Evolutionary conservation across 768 basidiomycete genomes (phyloP), one percentile per base, ranked within the genome.

Genomic region (Tricholoma matsutake): DNA sequence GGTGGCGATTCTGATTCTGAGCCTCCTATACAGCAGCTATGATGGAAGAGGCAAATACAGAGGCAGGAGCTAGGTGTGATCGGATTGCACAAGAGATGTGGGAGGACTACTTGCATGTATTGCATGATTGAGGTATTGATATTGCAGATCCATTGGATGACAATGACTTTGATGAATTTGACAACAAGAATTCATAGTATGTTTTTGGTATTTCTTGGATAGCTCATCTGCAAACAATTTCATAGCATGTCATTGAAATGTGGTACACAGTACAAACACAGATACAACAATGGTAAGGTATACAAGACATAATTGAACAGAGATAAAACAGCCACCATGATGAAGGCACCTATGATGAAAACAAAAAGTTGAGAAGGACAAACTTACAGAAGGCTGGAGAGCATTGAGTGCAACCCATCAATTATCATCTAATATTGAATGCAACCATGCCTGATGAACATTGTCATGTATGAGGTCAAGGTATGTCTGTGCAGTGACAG

Each of bases 61-160:
- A 61, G 11, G 70, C 67, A 58, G 55, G 47, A 34, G 34, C 22
- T 29, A n/a, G 5, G 31, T 18, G 66, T 10, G 69, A 72, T 67
- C n/a, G 10, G 16, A 71, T 72, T 63, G 70, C 69, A 18, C 20
- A 64, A 49, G 54, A 14, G 3, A 72, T 72, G 67, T 72, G 70
- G 70, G 59, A 63, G 2, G 61, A 65, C 29, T 69, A 69, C 14
- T 16, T 14, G 37, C 14, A 14, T 39, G 37, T 16, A 39, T 39
- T 39, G 37, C 13, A 14, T 39, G 37, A 39, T 11, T 1, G 14
- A 16, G 37, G 37, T 39, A 39, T 16, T 39, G 13, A 39, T 11
- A 16, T 14, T 16, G 37, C 10, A 14, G 37, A 39, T 16, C 14
- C 4, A 4, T 16, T 39, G 1, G 37, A 39, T 39, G 37, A 39